Conservation (phyloP, 2,329 filamentous ascomycete species). For the Ophiocordyceps camponoti-leonardi region DNA sequence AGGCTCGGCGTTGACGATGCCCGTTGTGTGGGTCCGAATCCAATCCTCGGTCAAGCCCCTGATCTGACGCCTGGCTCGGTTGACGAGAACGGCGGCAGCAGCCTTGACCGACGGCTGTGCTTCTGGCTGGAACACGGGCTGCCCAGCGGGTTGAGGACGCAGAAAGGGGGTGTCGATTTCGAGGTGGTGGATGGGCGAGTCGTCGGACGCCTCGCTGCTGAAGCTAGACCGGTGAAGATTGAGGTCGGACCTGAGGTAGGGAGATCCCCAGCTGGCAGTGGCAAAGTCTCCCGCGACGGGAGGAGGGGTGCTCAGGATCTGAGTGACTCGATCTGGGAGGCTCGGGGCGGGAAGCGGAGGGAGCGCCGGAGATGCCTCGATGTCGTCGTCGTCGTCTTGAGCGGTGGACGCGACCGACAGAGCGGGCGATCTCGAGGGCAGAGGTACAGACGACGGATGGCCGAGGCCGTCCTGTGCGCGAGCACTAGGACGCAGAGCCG, state of each 20-base stretch:
- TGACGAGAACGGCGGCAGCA: constrained; percentile 44
- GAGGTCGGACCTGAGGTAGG: constrained; percentile 53
- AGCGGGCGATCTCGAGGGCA: constrained; percentile 35
- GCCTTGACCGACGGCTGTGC: constrained; percentile 25
- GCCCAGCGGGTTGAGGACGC: constrained; percentile 31
- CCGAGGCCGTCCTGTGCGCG: constrained; percentile 38
- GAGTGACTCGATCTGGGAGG: constrained; percentile 36
- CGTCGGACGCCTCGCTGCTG: constrained; percentile 42
- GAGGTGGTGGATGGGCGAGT: constrained; percentile 42
- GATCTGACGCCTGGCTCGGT: constrained; percentile 40
- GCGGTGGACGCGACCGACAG: constrained; percentile 46
- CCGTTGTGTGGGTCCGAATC: constrained; percentile 72
- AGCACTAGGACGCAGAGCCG: constrained; percentile 39
- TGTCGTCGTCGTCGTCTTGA: constrained; percentile 31
- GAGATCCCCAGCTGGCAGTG: constrained; percentile 83
- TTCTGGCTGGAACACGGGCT: constrained; percentile 14
- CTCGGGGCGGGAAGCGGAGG: constrained; percentile 41
- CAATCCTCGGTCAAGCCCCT: constrained; percentile 64
- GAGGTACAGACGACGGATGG: constrained; percentile 17
- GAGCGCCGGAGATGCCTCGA: constrained; percentile 38
- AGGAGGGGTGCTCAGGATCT: constrained; percentile 38
- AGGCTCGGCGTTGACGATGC: constrained; percentile 49
- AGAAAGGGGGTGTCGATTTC: constrained; percentile 46
- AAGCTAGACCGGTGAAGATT: constrained; percentile 32
- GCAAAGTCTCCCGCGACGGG: constrained; percentile 23